Base-by-base conservation (phyloP, 805 yeast species). In the Ogataea nitratoaversa region DNA sequence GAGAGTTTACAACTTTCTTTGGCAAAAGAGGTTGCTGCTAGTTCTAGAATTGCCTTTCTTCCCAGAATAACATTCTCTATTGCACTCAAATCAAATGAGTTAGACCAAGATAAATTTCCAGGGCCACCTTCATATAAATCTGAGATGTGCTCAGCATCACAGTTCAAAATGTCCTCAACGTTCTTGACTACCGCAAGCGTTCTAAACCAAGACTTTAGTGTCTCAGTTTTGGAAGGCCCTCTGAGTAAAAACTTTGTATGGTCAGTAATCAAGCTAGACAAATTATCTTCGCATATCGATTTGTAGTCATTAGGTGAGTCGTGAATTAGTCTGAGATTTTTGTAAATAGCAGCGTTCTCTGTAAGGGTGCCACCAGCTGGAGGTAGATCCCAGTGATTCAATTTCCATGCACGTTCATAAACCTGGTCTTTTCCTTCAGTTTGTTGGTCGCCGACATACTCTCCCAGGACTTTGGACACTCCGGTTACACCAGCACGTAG, bases 351-450 rank as follows among this genome's bases (percentile, higher is more conserved):
- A 32, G 72, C 73, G 33, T 75, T 68, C 30, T 68, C 74, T 1
- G 66, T 58, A 0, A 39, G 37, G 0, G 72, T 55, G 0, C 43
- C 47, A 2, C 53, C 56, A 1, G 80, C 69, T 0, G 56, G 45
- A 0, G 95, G 86, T 1, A 84, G 44, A 39, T 82, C 83, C 97
- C 97, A 90, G 36, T 76, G 74, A 32, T 72, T 75, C 30, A 90
- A 60, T 53, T 84, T 84, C 88, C 96, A 82, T 1, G 80, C 75
- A 77, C 88, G 80, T 42, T 74, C 78, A 54, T 72, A 84, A 1
- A 60, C 42, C 19, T 58, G 57, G 18, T 53, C 56, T 2, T 46
- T 37, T 8, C 19, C n/a, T 2, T 14, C 17, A 8, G 30, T 34
- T 8, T 37, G 34, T 17, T 29, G 25, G 11, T 40, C 36, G 1